Evolutionary conservation across 2,329 filamentous ascomycete species (phyloP).

Genomic region (Ophiostoma sp.): DNA sequence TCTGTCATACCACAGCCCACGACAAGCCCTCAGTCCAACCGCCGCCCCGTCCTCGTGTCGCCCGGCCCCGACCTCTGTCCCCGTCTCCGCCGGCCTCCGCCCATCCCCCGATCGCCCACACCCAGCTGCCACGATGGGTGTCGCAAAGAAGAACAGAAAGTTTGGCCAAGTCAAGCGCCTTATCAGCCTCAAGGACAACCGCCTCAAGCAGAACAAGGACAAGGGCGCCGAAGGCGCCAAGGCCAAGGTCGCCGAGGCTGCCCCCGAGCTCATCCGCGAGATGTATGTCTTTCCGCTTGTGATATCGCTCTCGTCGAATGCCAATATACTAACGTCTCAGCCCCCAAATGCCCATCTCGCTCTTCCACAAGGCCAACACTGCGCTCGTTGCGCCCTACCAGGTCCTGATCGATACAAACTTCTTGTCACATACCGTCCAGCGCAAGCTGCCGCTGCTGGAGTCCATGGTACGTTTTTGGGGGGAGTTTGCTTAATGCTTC

Average conservation of each 20-base stretch:
- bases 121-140: conserved; percentile 60
- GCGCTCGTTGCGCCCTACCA: conserved; percentile 28
- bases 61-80: too few relatives aligned
- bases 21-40: not conserved
- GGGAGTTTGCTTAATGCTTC: not conserved
- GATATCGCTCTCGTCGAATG: not conserved
- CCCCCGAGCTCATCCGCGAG: conserved; percentile 26
- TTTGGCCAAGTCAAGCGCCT: conserved; percentile 75
- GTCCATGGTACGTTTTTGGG: conserved; percentile 61
- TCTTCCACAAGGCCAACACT: conserved; percentile 30
- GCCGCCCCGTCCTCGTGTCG: not conserved
- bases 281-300: conserved; percentile 21
- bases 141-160: conserved; percentile 85
- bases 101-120: not conserved
- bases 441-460: conserved; percentile 81
- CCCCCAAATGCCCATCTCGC: conserved; percentile 27
- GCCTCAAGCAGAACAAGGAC: conserved; percentile 73
- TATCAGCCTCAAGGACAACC: conserved; percentile 72
- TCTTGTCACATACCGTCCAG: conserved; percentile 81
- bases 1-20: not conserved
- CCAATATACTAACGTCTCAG: conserved; percentile 17
- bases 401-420: conserved; percentile 49
- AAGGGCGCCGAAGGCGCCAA: conserved; percentile 47
- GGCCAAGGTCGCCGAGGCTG: conserved; percentile 38
- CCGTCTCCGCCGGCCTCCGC: not conserved